phyloP scores from a whole-genome alignment of 2,329 filamentous ascomycete genomes.

The Colletotrichum aenigma region DNA sequence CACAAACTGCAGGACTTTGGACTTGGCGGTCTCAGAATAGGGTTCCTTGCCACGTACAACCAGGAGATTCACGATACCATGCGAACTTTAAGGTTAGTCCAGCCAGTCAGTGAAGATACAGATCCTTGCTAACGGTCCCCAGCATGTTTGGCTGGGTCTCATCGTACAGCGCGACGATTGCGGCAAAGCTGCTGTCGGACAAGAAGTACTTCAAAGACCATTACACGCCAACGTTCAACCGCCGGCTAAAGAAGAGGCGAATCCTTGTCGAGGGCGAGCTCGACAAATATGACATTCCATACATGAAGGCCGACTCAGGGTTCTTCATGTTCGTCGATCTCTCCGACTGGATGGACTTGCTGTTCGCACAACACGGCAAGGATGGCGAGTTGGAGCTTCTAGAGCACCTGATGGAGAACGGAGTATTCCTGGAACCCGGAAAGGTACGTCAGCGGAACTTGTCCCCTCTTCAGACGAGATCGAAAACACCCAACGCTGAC shows the following conservation, averaged over 20 bases:
- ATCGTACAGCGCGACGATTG: not conserved
- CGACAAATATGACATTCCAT: not conserved
- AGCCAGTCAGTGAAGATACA: not conserved
- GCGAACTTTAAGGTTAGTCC: not conserved
- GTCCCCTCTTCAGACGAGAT: not conserved
- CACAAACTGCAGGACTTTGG: not conserved
- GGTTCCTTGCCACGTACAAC: constrained; percentile 7
- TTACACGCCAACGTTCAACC: not conserved
- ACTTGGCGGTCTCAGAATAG: not conserved
- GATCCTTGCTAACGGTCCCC: not conserved
- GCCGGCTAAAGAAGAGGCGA: not conserved
- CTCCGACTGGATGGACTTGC: not conserved
- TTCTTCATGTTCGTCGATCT: constrained; percentile 8
- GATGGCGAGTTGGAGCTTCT: not conserved
- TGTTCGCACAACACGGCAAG: not conserved
- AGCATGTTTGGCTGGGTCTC: not conserved
- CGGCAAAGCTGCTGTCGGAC: not conserved
- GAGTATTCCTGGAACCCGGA: constrained; percentile 2
- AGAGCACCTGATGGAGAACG: not conserved
- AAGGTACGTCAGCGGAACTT: not conserved
- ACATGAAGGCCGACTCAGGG: not conserved
- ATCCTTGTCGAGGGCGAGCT: not conserved
- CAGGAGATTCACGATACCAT: not conserved
- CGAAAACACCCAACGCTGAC: not conserved
- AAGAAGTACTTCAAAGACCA: not conserved